Base-by-base conservation (phyloP, 2,329 filamentous ascomycete species). In the Chrysoporthe austroafricana region DNA sequence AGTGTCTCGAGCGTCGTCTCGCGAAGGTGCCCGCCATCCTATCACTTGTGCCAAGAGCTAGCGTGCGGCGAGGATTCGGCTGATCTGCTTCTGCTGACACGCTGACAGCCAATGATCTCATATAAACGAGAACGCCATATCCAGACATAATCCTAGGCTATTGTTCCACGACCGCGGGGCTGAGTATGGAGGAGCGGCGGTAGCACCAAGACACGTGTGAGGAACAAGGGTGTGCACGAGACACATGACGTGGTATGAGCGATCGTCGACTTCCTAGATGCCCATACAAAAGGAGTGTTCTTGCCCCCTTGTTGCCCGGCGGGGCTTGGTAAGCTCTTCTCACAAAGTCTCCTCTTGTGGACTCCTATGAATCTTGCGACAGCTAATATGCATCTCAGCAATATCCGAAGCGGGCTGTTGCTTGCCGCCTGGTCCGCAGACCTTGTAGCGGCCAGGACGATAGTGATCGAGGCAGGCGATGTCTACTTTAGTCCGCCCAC, bases 401-500 rank as follows among this genome's bases (percentile, higher is more conserved):
- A 21, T 26, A 42, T 42, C 9, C 39, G 26, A n/a, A 26, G 26
- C 26, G 36, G 36, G 21, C 42, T 50, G 5, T 18, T 64, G 36
- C 14, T 57, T 9, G 50, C 52, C 4, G 62, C 32, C 62, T 64
- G 50, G n/a, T 58, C 50, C 32, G 62, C 50, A n/a, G 42, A 43
- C 21, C 32, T 67, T 3, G 65, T 70, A 43, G 62, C 57, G 34
- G 72, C 72, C 9, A 59, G 76, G 72, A 70, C 67, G 21, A 72
- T 76, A 50, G 77, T 77, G 34, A 74, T 85, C 62, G 80, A 80
- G 64, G 77, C 79, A 61, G 76, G 77, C 32, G 78, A 76, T 4
- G 72, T 84, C 34, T 74, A 72, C 42, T 85, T 85, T 74, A 76
- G 71, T 13, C 84, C 84, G 2, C 76, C 80, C 66, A 79, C 77